phyloP scores from a whole-genome alignment of 257 asterid genomes.

The Prunella vulgaris region DNA sequence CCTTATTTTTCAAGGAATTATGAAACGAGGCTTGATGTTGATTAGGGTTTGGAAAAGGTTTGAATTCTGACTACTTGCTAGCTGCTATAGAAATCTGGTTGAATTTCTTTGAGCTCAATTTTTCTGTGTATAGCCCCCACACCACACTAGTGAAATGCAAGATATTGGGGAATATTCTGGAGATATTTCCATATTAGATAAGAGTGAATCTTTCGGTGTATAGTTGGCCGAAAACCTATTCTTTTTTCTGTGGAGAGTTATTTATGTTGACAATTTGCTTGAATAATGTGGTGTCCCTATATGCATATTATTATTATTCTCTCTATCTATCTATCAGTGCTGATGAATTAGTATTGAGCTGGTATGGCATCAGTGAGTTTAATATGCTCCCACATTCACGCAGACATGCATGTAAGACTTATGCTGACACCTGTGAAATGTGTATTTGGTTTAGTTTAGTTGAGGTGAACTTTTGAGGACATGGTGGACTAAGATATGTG shows the following conservation, averaged over 20 bases:
- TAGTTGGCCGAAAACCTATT: background rate
- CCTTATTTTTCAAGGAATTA: background rate
- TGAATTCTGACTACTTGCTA: background rate
- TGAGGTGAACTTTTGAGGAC: conserved; percentile 10
- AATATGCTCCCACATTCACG: background rate
- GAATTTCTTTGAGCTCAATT: conserved; percentile 7
- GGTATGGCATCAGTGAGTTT: background rate
- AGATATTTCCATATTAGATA: too few species aligned
- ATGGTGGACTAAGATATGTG: conserved; percentile 18
- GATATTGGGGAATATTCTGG: too few species aligned
- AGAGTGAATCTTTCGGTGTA: background rate
- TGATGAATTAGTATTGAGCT: background rate
- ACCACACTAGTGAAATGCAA: background rate
- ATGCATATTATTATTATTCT: background rate
- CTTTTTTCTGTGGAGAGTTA: background rate
- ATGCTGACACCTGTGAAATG: conserved; percentile 6
- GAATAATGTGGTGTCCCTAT: background rate
- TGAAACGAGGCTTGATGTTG: conserved; percentile 3
- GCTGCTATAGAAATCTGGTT: background rate
- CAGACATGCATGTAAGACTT: background rate
- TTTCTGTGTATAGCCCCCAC: background rate
- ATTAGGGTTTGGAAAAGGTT: conserved; percentile 3
- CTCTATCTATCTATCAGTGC: background rate
- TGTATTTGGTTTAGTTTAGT: background rate
- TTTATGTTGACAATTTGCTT: background rate